Evolutionary conservation across 2,329 filamentous ascomycete species (phyloP).

Genomic region (Leptodontidium sp.): DNA sequence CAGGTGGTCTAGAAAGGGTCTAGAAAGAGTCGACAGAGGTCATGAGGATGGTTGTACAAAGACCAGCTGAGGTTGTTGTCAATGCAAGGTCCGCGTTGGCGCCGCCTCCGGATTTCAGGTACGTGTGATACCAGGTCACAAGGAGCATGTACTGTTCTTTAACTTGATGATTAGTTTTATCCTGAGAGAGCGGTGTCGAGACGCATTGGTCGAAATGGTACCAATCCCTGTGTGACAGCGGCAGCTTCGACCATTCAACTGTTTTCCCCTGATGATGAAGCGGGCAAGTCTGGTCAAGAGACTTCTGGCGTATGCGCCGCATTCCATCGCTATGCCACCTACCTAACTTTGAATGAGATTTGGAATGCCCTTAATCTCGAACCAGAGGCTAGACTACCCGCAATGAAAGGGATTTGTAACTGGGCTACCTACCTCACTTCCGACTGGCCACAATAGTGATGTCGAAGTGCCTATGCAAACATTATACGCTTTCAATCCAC

Average conservation of each 20-base stretch:
- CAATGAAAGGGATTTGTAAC: too few species aligned
- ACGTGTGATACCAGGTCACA: conserved; percentile 9
- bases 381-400: too few species aligned
- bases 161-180: background rate
- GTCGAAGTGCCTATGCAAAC: too few species aligned
- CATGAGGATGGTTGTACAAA: conserved; percentile 10
- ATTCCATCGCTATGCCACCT: too few species aligned
- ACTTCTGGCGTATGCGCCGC: background rate
- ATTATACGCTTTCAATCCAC: too few species aligned
- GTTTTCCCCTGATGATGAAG: too few species aligned
- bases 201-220: background rate
- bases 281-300: background rate
- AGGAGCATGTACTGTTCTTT: background rate
- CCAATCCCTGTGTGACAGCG: background rate
- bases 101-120: conserved; percentile 5
- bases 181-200: background rate
- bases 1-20: conserved; percentile 5
- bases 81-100: conserved; percentile 10
- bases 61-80: conserved; percentile 1
- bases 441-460: too few species aligned
- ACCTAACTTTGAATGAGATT: too few species aligned
- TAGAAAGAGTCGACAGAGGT: background rate
- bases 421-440: too few species aligned
- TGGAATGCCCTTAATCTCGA: too few species aligned
- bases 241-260: background rate